Evolutionary conservation across 768 basidiomycete species (phyloP).

Genomic region (Mycena rosella): DNA sequence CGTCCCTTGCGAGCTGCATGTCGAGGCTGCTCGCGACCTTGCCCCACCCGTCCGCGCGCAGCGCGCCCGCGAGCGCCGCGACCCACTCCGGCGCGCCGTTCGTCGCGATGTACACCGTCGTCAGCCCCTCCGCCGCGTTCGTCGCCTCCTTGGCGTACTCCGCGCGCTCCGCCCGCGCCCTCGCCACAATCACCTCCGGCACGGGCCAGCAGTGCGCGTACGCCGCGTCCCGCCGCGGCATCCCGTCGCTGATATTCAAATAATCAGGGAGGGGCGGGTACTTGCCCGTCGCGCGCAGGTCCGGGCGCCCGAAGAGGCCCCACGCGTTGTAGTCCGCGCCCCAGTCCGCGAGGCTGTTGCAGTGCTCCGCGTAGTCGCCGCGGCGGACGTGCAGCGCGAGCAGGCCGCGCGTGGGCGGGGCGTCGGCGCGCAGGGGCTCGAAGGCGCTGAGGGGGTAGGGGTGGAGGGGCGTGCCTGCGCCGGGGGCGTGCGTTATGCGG

Average conservation of each 20-base stretch:
- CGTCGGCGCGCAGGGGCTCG: slow-evolving; percentile 13
- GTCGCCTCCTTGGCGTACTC: not conserved
- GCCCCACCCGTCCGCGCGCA: slow-evolving; percentile 7
- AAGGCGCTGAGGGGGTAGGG: slow-evolving; percentile 21
- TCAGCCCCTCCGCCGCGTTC: not conserved
- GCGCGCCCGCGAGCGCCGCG: not conserved
- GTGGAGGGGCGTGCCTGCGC: not conserved
- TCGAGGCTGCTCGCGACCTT: slow-evolving; percentile 17
- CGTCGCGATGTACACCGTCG: slow-evolving; percentile 23
- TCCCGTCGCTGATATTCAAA: not conserved
- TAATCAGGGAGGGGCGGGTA: slow-evolving; percentile 27
- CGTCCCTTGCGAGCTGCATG: slow-evolving; percentile 19
- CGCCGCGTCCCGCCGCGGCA: not conserved
- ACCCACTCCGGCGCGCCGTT: slow-evolving; percentile 15
- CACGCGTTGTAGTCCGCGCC: slow-evolving; percentile 23
- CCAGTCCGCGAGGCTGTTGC: slow-evolving; percentile 23
- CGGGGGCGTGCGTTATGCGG: slow-evolving; percentile 8
- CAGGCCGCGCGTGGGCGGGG: slow-evolving; percentile 25
- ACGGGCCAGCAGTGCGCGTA: slow-evolving; percentile 24
- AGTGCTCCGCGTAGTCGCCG: slow-evolving; percentile 32
- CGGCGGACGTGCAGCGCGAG: slow-evolving; percentile 32
- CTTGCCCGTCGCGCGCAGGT: not conserved
- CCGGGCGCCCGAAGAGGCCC: slow-evolving; percentile 25
- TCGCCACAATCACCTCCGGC: not conserved
- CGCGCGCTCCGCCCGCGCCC: slow-evolving; percentile 2